These are phyloP conservation scores for Curvularia eragrostidis DNA, from an alignment of 2,329 filamentous ascomycete genomes.

Conservation along the genomic window DNA sequence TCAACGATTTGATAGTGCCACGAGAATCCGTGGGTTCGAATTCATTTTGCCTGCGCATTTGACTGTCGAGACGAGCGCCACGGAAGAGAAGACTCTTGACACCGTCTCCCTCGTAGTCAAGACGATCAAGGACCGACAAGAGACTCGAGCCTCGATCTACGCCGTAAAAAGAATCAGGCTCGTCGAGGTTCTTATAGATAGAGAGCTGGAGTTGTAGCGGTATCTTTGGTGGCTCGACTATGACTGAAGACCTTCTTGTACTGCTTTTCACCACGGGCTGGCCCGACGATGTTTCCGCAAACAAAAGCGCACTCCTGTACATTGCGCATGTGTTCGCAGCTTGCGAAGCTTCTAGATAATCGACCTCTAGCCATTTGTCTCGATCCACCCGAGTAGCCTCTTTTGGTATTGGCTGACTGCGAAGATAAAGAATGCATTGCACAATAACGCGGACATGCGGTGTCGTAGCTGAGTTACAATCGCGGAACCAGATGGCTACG, in stretches of 20 bases:
- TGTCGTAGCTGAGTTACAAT: conserved; percentile 55
- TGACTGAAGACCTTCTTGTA: conserved; percentile 69
- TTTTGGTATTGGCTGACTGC: conserved; percentile 75
- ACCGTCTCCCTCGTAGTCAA: conserved; percentile 90
- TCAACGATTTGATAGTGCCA: conserved; percentile 77
- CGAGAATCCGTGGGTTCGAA: conserved; percentile 66
- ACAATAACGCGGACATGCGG: conserved; percentile 76
- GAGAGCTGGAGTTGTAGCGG: conserved; percentile 74
- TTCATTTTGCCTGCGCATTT: conserved; percentile 69
- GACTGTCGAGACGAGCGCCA: conserved; percentile 87
- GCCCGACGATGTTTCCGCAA: conserved; percentile 75
- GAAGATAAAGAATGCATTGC: conserved; percentile 84
- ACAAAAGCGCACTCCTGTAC: conserved; percentile 84
- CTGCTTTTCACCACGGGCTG: conserved; percentile 55
- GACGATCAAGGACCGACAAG: conserved; percentile 75
- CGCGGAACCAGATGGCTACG: conserved; percentile 68
- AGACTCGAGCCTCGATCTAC: conserved; percentile 80
- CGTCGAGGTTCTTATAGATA: conserved; percentile 92
- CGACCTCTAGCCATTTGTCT: conserved; percentile 82
- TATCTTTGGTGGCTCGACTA: conserved; percentile 53
- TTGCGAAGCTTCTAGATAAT: conserved; percentile 71
- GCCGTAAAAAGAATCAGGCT: conserved; percentile 96
- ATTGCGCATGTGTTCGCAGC: conserved; percentile 81
- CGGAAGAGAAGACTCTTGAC: conserved; percentile 88
- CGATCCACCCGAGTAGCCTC: conserved; percentile 83